Base-by-base conservation (phyloP, 148 eudicot species). In the Cornus florida region DNA sequence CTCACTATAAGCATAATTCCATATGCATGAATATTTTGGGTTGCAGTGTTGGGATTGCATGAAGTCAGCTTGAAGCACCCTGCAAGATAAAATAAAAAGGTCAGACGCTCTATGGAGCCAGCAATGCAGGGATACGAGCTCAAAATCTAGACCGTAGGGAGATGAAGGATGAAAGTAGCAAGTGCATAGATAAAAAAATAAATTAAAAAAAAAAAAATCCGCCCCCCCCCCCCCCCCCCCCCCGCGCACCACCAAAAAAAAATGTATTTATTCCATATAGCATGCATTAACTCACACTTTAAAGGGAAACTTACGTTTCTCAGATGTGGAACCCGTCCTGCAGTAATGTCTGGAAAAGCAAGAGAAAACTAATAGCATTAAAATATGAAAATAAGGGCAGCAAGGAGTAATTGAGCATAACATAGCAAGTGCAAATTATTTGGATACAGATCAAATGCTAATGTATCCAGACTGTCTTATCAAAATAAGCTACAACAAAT, bases 1-100 rank as follows among this genome's bases (percentile, higher is more conserved):
- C 99, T 90, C 91, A 95, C 99, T 19, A 95, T 91, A 24, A 92
- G 87, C 91, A 95, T 82, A 59, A 87, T 85, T 82, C 97, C 98
- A 84, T 93, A 95, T 9, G 89, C 89, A 72, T 88, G 94, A 75
- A 95, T 88, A 86, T 95, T 86, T 87, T 95, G 97, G 79, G 80
- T 90, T 48, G 74, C 88, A 19, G 92, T 80, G 72, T 80, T 80
- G 71, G 86, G 74, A 71, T 90, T 73, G 70, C 99, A 95, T 38
- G 97, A 81, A 41, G 93, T 86, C 90, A 95, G 78, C 85, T 86
- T 93, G 75, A 91, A 95, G 87, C 98, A 96, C 66, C 88, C 99
- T 93, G 86, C 84, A 84, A 66, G 81, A 75, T 75, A 23, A 65
- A 53, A 64, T 75, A 69, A 17, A 71, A 72, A 11, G 23, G 68